Evolutionary conservation across 495 filamentous ascomycete species (phyloP), one percentile per base, ranked within the genome.

Genomic region (Aeminium ludgeri): DNA sequence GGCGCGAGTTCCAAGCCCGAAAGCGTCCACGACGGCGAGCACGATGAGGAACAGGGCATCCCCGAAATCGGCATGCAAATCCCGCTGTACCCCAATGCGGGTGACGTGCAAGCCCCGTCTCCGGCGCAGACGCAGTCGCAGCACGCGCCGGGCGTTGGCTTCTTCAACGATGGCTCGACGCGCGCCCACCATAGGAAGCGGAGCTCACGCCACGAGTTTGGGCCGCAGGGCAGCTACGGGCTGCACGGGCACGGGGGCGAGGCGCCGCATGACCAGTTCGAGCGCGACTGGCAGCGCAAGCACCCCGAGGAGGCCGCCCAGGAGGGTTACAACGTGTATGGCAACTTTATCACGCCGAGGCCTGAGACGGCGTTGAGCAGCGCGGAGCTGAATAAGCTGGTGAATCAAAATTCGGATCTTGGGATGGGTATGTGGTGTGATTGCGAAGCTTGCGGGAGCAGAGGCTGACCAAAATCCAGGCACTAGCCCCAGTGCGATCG

Each of bases 61-160:
- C 87, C 86, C 10, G 80, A 87, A 54, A 89, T 93, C 46, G 86
- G 86, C 29, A 68, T 76, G 53, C 72, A 84, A 51, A 86, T 96
- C 16, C 91, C 89, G 27, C 92, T 99, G 85, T 79, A 87, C 53
- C 78, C 78, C 28, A 75, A 91, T 61, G 86, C 86, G 30, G 89
- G 89, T 32, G 89, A 96, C 59, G 91, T 99, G 8, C 89, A 99
- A 61, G 89, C 89, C 10, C 89, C 89, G 0, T 86, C 91, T 0
- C 84, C 86, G 2, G 73, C 79, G 12, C 82, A 76, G n/a, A 60
- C 65, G 25, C 63, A 69, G 3, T 59, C 70, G 29, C 59, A 60
- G 13, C 65, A 65, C 27, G 58, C 69, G 15, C 61, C 67, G 20
- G 76, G 74, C 16, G 53, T 69, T 48, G 72, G 74, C 34, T 69